These are phyloP conservation scores for Salix suchowensis DNA, from an alignment of 345 rosid genomes.

Conservation along the genomic window DNA sequence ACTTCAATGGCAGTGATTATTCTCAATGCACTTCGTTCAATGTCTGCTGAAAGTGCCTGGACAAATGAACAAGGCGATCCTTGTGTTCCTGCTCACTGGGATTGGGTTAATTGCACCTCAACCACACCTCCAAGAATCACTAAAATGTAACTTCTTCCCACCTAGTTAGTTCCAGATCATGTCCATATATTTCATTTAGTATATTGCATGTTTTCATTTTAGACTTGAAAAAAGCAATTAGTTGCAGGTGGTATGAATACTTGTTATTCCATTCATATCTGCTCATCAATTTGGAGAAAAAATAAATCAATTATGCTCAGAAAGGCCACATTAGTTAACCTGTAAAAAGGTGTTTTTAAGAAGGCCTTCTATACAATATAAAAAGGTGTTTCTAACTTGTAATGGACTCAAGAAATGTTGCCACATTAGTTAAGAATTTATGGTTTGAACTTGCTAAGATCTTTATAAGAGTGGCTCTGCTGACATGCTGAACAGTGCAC, in stretches of 20 bases:
- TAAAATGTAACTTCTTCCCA: constrained; percentile 58
- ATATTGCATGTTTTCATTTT: background rate
- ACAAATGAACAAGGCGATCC: constrained; percentile 85
- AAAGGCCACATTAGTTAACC: background rate
- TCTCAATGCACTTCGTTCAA: constrained; percentile 48
- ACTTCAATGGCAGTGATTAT: constrained; percentile 47
- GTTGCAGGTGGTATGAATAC: background rate
- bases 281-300: background rate
- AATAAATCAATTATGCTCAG: background rate
- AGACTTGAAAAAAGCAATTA: background rate
- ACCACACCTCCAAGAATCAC: constrained; percentile 75
- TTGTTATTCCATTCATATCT: background rate
- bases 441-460: background rate
- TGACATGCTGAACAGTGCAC: constrained; percentile 46
- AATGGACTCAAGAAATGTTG: background rate
- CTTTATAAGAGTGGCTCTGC: background rate
- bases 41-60: constrained; percentile 51
- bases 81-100: constrained; percentile 77
- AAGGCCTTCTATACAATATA: background rate
- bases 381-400: background rate
- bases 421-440: background rate
- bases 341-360: too few relatives aligned
- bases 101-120: constrained; percentile 72
- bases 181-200: constrained; percentile 4
- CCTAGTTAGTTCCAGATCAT: background rate